Percentiles rank a stretch among this genome's conserved stretches.
Evolutionary conservation across 306 rosid genomes (phyloP).

Genomic region (apple (Malus domestica)): DNA sequence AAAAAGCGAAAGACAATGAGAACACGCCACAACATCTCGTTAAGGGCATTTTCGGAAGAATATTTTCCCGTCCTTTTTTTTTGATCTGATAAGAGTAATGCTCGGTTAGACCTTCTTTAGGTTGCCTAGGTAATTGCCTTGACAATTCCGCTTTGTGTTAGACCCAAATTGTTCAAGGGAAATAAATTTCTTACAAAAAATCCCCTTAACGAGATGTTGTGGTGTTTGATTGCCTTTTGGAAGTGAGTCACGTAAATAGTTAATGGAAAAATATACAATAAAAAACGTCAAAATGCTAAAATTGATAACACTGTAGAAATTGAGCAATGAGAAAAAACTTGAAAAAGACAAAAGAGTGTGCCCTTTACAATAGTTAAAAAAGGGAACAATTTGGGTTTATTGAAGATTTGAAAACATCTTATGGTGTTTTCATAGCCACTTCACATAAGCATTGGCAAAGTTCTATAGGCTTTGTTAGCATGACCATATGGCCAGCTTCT

Average conservation of each 20-base stretch:
- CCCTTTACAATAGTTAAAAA: too few relatives aligned
- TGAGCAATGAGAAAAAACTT: not conserved
- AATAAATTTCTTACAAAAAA: not conserved
- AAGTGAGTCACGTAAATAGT: not conserved
- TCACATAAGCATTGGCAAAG: conserved; percentile 14
- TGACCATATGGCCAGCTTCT: conserved; percentile 24
- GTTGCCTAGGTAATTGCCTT: not conserved
- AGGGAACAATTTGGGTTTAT: not conserved
- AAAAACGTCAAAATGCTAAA: not conserved
- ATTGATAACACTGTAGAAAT: not conserved
- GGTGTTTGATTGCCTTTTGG: not conserved
- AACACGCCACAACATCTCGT: not conserved
- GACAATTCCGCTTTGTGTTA: not conserved
- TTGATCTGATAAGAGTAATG: not conserved
- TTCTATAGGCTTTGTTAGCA: conserved; percentile 22
- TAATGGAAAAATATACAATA: too few relatives aligned
- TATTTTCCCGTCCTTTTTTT: too few relatives aligned
- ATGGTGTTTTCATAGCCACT: not conserved
- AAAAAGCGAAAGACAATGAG: not conserved
- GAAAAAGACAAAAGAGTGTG: too few relatives aligned
- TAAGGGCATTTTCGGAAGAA: not conserved
- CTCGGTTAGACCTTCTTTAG: too few relatives aligned
- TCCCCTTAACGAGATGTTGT: not conserved
- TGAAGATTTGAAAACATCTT: not conserved
- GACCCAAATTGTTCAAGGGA: not conserved